phyloP scores from a whole-genome alignment of 371 early-diverging fungal species.

The Capillidium rhysosporum region DNA sequence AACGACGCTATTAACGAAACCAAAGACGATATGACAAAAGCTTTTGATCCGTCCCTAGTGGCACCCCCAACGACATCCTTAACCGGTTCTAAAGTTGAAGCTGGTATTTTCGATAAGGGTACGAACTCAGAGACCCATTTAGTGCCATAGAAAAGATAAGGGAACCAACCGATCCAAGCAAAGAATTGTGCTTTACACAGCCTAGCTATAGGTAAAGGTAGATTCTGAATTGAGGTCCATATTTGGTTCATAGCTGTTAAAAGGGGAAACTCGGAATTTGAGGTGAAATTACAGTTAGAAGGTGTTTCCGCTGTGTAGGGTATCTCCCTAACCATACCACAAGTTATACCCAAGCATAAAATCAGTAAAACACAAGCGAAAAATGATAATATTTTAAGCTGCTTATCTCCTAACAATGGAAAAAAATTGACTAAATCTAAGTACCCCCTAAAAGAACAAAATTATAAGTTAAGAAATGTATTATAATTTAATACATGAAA shows the following conservation, averaged over 20 bases:
- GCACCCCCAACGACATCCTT: conserved; percentile 36
- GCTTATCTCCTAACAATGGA: conserved; percentile 57
- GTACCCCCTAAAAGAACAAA: conserved; percentile 32
- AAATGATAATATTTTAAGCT: conserved; percentile 60
- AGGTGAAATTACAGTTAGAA: not conserved
- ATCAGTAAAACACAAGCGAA: conserved; percentile 44
- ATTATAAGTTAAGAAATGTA: not conserved
- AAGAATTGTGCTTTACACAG: conserved; percentile 80
- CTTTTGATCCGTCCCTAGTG: conserved; percentile 66
- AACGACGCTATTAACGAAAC: conserved; percentile 53
- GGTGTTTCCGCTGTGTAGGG: not conserved
- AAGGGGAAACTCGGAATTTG: not conserved
- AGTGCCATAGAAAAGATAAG: conserved; percentile 79
- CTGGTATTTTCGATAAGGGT: conserved; percentile 4
- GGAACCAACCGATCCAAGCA: conserved; percentile 93
- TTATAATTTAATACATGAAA: conserved; percentile 27
- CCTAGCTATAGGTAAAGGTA: conserved; percentile 49
- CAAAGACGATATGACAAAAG: conserved; percentile 57
- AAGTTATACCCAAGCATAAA: conserved; percentile 39
- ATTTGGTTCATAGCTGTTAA: not conserved
- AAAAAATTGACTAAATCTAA: conserved; percentile 47
- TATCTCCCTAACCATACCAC: conserved; percentile 34
- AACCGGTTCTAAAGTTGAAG: no score
- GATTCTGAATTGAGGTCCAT: conserved; percentile 5
- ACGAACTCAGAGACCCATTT: conserved; percentile 52